Conservation (phyloP, 73 alveolate genomes). For the Blepharisma stoltei region DNA sequence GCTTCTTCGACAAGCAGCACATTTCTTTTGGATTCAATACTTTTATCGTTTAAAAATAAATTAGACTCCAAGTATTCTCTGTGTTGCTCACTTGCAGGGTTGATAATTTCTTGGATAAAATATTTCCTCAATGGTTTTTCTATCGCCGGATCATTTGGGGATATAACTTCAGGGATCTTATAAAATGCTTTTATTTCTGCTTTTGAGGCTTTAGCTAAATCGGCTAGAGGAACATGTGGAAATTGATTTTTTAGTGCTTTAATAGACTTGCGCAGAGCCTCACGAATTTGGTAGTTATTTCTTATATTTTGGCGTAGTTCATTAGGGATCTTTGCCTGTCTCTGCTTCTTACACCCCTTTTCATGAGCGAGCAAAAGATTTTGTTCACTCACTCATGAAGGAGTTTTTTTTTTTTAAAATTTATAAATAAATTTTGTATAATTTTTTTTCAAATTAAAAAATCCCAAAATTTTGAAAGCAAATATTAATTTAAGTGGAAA, state of each 20-base stretch:
- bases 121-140: neutral
- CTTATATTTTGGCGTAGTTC: slow-evolving; percentile 10
- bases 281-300: neutral
- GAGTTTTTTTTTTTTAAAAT: too few species aligned
- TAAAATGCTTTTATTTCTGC: slow-evolving; percentile 1
- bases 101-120: neutral
- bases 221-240: neutral
- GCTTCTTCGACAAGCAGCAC: neutral
- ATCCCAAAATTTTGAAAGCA: too few species aligned
- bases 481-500: too few species aligned
- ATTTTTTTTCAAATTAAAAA: too few species aligned
- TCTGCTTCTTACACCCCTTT: neutral
- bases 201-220: neutral
- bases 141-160: neutral
- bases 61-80: neutral
- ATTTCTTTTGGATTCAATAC: slow-evolving; percentile 16
- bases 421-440: too few species aligned
- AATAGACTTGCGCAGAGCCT: neutral
- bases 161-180: neutral
- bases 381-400: too few species aligned
- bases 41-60: neutral
- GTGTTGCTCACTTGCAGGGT: neutral
- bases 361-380: too few species aligned
- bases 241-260: neutral
- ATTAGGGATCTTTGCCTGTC: neutral